Percentiles rank a stretch among this genome's conserved stretches.
Conservation (phyloP, 805 yeast genomes). For the Candida golubevii region DNA sequence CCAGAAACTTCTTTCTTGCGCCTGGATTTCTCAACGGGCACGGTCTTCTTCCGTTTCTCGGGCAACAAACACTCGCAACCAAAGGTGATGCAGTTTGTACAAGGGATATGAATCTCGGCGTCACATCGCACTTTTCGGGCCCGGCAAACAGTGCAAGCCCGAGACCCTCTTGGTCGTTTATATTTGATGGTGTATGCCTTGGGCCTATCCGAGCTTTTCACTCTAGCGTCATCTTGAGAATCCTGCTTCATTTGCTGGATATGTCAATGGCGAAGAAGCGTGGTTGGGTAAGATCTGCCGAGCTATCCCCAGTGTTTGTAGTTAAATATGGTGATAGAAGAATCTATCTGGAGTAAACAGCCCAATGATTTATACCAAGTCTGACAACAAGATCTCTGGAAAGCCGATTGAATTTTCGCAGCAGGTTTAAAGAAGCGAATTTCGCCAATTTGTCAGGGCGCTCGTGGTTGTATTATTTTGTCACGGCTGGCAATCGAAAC, state of each 20-base stretch:
- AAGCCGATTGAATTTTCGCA: too few relatives aligned
- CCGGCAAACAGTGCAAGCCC: constrained; percentile 78
- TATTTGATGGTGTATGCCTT: constrained; percentile 42
- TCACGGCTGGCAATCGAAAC: too few relatives aligned
- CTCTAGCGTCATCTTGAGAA: not conserved
- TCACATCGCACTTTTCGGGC: constrained; percentile 79
- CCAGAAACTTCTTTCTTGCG: not conserved
- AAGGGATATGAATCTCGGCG: constrained; percentile 50
- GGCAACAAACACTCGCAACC: constrained; percentile 71
- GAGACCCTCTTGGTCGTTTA: constrained; percentile 56
- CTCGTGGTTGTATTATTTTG: too few relatives aligned
- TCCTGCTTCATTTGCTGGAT: not conserved
- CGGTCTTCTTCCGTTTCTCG: constrained; percentile 46
- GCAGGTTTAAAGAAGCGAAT: too few relatives aligned
- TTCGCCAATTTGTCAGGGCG: too few relatives aligned
- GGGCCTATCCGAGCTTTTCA: constrained; percentile 1
- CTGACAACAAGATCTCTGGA: too few relatives aligned
- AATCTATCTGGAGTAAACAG: too few relatives aligned
- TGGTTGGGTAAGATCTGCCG: too few relatives aligned
- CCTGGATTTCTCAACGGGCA: constrained; percentile 8
- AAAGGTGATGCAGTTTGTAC: constrained; percentile 66
- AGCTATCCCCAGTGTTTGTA: too few relatives aligned
- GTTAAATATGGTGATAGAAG: too few relatives aligned
- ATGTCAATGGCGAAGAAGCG: too few relatives aligned
- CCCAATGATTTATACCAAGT: too few relatives aligned